Base-by-base conservation (phyloP, 257 asterid species). In the Ligustrum vulgare region DNA sequence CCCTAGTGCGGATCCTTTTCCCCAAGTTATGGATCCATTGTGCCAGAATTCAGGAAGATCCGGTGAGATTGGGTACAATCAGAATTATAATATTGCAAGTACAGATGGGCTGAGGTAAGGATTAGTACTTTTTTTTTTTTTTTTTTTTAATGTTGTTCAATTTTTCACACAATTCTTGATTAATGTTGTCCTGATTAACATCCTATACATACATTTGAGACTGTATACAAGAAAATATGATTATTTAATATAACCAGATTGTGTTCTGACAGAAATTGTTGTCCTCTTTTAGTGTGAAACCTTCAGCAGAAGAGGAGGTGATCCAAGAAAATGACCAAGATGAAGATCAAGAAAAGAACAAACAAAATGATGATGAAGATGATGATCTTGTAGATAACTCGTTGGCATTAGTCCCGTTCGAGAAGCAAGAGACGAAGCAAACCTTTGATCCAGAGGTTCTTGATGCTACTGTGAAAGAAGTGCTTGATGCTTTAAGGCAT, bases 381-480 rank as follows among this genome's bases (percentile, higher is more conserved):
- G 34, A 60, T 23, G 11, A 25, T 23, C 35, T 3, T 10, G 34
- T 60, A 60, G 67, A 60, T 60, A 60, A 60, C 67, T 60, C 34
- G 35, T 3, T 60, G 67, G 67, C 34, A 25, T 70, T 94, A 34
- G 89, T 90, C 28, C 23, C 58, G 6, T 9, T 87, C 11, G 87
- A 79, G 62, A 69, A 35, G 51, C 84, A 71, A 37, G 71, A 68
- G 64, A 47, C 12, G 39, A 72, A 31, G 67, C 71, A 36, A 51
- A 33, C 51, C 7, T 43, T 89, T 73, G 93, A 90, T 84, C 91
- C 93, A 33, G 87, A 71, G 60, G 87, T 85, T 58, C 93, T 92
- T 73, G 97, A 91, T 81, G 79, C 86, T 9, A 82, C 94, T 11
- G 97, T 90, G 69, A 86, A 78, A 77, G 87, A 89, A 78, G 93